phyloP scores from a whole-genome alignment of 257 asterid species.

The Jasminum sambac region DNA sequence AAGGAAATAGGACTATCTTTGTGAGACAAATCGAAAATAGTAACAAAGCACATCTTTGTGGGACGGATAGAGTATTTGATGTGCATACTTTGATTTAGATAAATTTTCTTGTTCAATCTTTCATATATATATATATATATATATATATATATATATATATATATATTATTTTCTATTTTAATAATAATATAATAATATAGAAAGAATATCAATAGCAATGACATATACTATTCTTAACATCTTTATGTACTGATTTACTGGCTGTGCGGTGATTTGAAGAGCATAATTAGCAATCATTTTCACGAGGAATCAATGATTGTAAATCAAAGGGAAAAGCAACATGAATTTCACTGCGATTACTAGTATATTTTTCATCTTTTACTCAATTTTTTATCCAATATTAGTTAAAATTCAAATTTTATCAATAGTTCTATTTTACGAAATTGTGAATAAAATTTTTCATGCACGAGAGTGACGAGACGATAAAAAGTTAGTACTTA shows the following conservation, averaged over 20 bases:
- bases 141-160: too few species aligned
- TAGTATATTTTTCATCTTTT: conserved; percentile 15
- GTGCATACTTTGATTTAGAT: too few species aligned
- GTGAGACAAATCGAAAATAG: too few species aligned
- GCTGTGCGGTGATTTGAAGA: conserved; percentile 12
- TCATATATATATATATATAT: too few species aligned
- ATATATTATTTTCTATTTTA: too few species aligned
- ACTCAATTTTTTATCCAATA: conserved; percentile 5
- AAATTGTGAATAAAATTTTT: background rate
- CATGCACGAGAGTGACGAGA: background rate
- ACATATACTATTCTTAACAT: background rate
- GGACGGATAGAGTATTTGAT: too few species aligned
- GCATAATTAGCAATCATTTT: conserved; percentile 13
- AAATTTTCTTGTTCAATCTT: too few species aligned
- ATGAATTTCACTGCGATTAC: conserved; percentile 27
- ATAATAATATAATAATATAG: too few species aligned
- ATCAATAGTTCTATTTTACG: background rate
- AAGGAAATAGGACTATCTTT: too few species aligned
- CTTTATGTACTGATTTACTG: background rate
- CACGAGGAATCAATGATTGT: conserved; percentile 11
- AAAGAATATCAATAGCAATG: too few species aligned
- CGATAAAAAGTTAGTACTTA: background rate
- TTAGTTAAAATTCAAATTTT: background rate
- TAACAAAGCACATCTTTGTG: too few species aligned
- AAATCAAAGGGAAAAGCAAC: conserved; percentile 23